phyloP scores from a whole-genome alignment of 2,329 filamentous ascomycete genomes.

The Esteya vermicola region DNA sequence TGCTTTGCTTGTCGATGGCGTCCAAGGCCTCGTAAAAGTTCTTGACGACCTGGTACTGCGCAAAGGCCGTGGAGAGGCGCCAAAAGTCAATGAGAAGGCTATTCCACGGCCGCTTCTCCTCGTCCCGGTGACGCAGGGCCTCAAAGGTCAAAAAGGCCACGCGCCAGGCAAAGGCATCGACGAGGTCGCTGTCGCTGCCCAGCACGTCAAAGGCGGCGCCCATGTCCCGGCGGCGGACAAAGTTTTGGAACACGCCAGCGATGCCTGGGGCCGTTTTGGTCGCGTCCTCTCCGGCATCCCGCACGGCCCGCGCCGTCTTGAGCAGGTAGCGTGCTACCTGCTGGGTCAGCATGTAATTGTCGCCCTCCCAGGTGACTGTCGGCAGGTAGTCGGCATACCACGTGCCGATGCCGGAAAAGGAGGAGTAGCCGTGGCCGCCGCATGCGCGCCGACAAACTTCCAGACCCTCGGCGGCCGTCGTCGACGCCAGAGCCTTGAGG shows the following conservation, averaged over 20 bases:
- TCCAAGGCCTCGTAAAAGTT: conserved; percentile 41
- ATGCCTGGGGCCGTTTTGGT: conserved; percentile 49
- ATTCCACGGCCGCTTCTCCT: conserved; percentile 66
- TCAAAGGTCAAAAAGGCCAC: conserved; percentile 63
- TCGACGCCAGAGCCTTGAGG: conserved; percentile 59
- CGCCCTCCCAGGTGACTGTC: conserved; percentile 57
- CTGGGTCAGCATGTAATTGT: conserved; percentile 74
- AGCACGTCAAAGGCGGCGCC: conserved; percentile 57
- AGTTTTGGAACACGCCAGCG: conserved; percentile 48
- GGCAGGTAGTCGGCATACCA: conserved; percentile 68
- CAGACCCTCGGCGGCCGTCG: conserved; percentile 58
- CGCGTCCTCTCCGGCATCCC: no score
- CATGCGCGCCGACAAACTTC: conserved; percentile 63
- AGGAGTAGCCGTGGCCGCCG: conserved; percentile 63
- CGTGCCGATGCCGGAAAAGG: conserved; percentile 60
- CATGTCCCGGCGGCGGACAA: conserved; percentile 50
- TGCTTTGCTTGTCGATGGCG: conserved; percentile 31
- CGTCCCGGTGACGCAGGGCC: conserved; percentile 58
- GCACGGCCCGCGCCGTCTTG: conserved; percentile 57
- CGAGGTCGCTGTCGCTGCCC: conserved; percentile 54
- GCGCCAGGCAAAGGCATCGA: conserved; percentile 63
- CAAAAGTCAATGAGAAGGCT: conserved; percentile 65
- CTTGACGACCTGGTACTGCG: conserved; percentile 66
- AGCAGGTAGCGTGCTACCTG: conserved; percentile 65
- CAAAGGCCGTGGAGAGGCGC: conserved; percentile 60